A percentile compares a stretch with the other conserved stretches of the same genome.
Conservation (phyloP, 192 early-diverging fungal genomes). For the Ramicandelaber brevisporus region DNA sequence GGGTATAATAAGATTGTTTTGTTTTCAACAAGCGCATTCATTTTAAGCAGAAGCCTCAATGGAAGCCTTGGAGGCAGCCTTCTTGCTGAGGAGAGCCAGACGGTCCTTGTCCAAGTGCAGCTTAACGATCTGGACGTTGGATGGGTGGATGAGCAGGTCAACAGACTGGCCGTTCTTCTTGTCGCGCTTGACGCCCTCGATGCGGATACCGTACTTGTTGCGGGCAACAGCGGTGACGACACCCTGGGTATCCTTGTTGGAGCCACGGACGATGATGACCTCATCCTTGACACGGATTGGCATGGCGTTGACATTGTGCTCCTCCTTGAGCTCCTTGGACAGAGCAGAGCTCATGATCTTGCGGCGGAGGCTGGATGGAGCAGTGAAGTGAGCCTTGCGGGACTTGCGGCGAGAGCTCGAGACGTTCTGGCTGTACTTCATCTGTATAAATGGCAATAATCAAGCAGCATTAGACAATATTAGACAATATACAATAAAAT, state of each 20-base stretch:
- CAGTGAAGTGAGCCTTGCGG: conserved; percentile 98
- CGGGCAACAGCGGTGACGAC: conserved; percentile 94
- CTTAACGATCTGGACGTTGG: conserved; percentile 93
- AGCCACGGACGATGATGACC: conserved; percentile 84
- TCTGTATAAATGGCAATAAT: no score
- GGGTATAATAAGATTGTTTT: no score
- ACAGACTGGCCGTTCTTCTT: conserved; percentile 92
- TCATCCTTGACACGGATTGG: conserved; percentile 96
- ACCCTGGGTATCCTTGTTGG: conserved; percentile 90
- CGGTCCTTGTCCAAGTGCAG: conserved; percentile 96
- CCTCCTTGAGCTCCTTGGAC: conserved; percentile 95
- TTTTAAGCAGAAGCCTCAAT: no score
- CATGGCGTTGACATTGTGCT: conserved; percentile 89
- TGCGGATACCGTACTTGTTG: conserved; percentile 97
- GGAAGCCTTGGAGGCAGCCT: no score
- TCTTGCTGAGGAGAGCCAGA: conserved; percentile 67
- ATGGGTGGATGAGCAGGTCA: conserved; percentile 86
- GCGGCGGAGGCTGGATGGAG: conserved; percentile 77
- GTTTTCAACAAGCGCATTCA: no score
- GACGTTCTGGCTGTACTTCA: no score
- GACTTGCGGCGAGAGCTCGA: conserved; percentile 75
- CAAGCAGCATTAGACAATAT: no score
- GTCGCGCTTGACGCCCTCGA: conserved; percentile 88
- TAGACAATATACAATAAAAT: no score
- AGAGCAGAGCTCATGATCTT: conserved; percentile 91